Evolutionary conservation across 768 basidiomycete genomes (phyloP).

Genomic region (Phaeotremella fagi): DNA sequence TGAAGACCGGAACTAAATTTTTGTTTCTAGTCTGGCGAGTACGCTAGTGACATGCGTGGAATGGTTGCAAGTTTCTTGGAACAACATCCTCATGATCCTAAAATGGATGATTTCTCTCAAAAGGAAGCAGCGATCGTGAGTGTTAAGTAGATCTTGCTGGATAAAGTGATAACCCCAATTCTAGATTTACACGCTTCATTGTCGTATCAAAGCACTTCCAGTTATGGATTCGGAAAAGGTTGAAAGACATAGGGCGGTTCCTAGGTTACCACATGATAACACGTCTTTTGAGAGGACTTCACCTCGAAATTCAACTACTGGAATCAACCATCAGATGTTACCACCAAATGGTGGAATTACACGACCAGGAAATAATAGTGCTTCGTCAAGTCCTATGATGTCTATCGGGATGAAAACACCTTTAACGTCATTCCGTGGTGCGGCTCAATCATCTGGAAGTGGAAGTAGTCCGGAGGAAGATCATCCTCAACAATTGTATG

Average conservation of each 20-base stretch:
- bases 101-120: slow-evolving; percentile 41
- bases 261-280: slow-evolving; percentile 18
- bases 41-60: slow-evolving; percentile 42
- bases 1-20: too few relatives aligned
- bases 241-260: slow-evolving; percentile 1
- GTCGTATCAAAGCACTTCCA: slow-evolving; percentile 30
- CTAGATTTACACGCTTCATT: slow-evolving; percentile 40
- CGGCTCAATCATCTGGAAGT: slow-evolving; percentile 1
- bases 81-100: slow-evolving; percentile 39
- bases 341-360: not conserved
- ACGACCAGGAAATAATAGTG: not conserved
- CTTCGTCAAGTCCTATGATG: not conserved
- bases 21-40: slow-evolving; percentile 18
- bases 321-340: not conserved
- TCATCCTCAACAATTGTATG: slow-evolving; percentile 40
- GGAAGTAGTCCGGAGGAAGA: slow-evolving; percentile 38
- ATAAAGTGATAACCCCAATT: not conserved
- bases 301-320: not conserved
- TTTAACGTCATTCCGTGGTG: not conserved
- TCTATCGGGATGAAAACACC: not conserved
- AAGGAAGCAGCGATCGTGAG: slow-evolving; percentile 42
- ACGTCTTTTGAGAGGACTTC: slow-evolving; percentile 25
- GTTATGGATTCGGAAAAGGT: too few relatives aligned
- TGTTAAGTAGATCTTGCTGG: not conserved
- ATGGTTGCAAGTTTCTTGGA: slow-evolving; percentile 43